Conservation (phyloP, 2,329 filamentous ascomycete genomes). For the Diaporthe caulivora region DNA sequence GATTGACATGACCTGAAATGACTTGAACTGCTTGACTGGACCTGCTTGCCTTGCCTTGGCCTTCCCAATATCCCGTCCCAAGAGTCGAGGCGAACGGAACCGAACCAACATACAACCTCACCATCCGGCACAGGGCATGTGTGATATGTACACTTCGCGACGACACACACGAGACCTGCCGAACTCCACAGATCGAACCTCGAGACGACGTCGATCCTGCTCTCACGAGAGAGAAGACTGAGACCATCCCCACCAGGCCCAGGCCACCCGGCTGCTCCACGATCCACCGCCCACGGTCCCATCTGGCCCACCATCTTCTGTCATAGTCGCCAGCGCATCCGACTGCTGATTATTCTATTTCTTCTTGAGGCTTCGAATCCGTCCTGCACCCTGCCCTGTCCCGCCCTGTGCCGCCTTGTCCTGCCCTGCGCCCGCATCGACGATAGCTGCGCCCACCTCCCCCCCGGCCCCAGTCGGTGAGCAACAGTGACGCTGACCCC, state of each 20-base stretch:
- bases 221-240: not conserved
- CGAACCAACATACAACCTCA: not conserved
- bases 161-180: no score
- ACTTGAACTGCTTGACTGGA: no score
- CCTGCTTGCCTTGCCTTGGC: no score
- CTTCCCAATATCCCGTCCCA: constrained; percentile 9
- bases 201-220: constrained; percentile 15
- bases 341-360: constrained; percentile 25
- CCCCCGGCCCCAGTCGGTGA: constrained; percentile 9
- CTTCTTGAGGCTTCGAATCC: constrained; percentile 29
- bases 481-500: not conserved
- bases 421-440: constrained; percentile 23
- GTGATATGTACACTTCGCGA: not conserved
- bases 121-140: constrained; percentile 1
- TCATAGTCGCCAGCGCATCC: constrained; percentile 32
- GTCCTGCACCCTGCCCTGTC: not conserved
- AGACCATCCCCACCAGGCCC: constrained; percentile 26
- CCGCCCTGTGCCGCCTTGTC: not conserved
- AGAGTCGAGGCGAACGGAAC: constrained; percentile 13
- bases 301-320: constrained; percentile 28
- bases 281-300: constrained; percentile 27
- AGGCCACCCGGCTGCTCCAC: constrained; percentile 31
- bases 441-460: constrained; percentile 24
- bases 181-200: constrained; percentile 1
- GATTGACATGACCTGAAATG: not conserved